Evolutionary conservation across 495 filamentous ascomycete species (phyloP).

Genomic region (Daldinia grandis): DNA sequence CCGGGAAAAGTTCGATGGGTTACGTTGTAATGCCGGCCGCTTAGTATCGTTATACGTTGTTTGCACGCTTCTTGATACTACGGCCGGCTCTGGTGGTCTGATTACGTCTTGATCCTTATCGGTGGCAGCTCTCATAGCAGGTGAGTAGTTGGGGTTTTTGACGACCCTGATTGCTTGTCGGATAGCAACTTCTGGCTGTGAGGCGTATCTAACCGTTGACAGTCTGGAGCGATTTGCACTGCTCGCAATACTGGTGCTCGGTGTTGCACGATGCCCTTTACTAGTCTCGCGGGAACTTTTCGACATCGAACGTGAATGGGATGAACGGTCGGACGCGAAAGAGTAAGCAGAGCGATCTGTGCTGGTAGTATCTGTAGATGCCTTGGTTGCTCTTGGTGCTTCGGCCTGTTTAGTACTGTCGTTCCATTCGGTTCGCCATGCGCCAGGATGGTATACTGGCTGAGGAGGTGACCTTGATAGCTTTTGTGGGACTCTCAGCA

Average conservation of each 20-base stretch:
- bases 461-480: constrained; percentile 34
- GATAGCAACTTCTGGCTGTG: constrained; percentile 44
- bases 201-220: constrained; percentile 43
- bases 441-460: constrained; percentile 39
- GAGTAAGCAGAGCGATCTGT: constrained; percentile 9
- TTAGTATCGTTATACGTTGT: neutral
- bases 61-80: neutral
- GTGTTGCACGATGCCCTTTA: constrained; percentile 30
- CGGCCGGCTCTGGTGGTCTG: constrained; percentile 24
- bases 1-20: constrained; percentile 34
- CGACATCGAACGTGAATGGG: constrained; percentile 1
- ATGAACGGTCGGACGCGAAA: constrained; percentile 3
- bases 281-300: neutral
- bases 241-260: constrained; percentile 40
- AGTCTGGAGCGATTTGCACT: constrained; percentile 39
- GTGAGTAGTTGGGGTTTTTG: constrained; percentile 38
- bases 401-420: constrained; percentile 20
- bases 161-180: constrained; percentile 42
- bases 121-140: neutral
- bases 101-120: constrained; percentile 7
- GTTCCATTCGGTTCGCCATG: constrained; percentile 44
- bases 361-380: constrained; percentile 1
- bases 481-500: constrained; percentile 9
- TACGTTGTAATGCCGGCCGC: constrained; percentile 9
- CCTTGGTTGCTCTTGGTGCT: neutral